These are phyloP conservation scores for Coemansia asiatica DNA, from an alignment of 192 early-diverging fungal species.

Conservation along the genomic window DNA sequence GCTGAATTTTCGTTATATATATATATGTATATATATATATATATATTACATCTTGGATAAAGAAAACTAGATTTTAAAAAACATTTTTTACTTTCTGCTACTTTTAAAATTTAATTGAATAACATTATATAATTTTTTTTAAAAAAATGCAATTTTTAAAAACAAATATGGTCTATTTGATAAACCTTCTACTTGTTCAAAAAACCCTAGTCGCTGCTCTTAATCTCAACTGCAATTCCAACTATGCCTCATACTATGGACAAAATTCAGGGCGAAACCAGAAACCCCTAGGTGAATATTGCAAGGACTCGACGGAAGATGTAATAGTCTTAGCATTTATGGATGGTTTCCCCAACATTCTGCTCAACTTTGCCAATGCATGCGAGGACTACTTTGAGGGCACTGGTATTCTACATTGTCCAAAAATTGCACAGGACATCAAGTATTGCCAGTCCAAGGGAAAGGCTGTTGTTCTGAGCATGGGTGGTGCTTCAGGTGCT, in stretches of 20 bases:
- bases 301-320: slow-evolving; percentile 61
- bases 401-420: slow-evolving; percentile 59
- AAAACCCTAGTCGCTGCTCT: slow-evolving; percentile 17
- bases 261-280: slow-evolving; percentile 55
- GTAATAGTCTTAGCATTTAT: slow-evolving; percentile 65
- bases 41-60: neutral
- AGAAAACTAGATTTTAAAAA: neutral
- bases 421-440: slow-evolving; percentile 61
- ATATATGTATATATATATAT: neutral
- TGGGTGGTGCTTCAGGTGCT: slow-evolving; percentile 66
- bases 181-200: slow-evolving; percentile 5
- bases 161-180: neutral
- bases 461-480: slow-evolving; percentile 61
- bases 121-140: neutral
- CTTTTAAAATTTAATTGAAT: no score
- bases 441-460: slow-evolving; percentile 66
- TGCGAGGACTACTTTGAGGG: slow-evolving; percentile 61
- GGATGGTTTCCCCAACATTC: slow-evolving; percentile 57
- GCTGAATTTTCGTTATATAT: no score
- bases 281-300: slow-evolving; percentile 56
- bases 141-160: slow-evolving; percentile 1
- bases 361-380: slow-evolving; percentile 64
- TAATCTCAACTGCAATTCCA: slow-evolving; percentile 46
- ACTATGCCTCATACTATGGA: slow-evolving; percentile 53
- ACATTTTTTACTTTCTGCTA: neutral